These are phyloP conservation scores for Scheffersomyces ergatensis DNA, from an alignment of 805 yeast genomes.

Conservation along the genomic window DNA sequence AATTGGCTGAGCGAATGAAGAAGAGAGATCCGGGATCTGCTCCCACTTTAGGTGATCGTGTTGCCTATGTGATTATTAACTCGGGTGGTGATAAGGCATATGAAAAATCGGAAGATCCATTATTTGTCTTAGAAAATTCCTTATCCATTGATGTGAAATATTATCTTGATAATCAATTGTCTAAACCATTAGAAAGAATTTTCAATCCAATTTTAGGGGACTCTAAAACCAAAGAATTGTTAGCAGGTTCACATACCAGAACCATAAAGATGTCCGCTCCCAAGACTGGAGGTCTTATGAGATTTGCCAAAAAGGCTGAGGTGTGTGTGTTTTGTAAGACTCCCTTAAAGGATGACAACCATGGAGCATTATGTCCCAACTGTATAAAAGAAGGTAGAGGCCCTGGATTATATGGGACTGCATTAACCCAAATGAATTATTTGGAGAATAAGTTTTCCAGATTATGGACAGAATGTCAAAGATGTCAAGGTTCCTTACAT, in stretches of 20 bases:
- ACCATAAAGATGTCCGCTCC: conserved; percentile 72
- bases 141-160: conserved; percentile 93
- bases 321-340: conserved; percentile 86
- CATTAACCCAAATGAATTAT: conserved; percentile 74
- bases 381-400: conserved; percentile 72
- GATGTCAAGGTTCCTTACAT: conserved; percentile 94
- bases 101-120: conserved; percentile 96
- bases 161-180: conserved; percentile 86
- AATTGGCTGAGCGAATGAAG: conserved; percentile 91
- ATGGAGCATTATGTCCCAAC: conserved; percentile 77
- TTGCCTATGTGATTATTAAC: conserved; percentile 86
- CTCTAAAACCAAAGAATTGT: conserved; percentile 69
- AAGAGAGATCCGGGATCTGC: conserved; percentile 98
- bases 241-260: conserved; percentile 83
- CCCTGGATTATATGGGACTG: conserved; percentile 77
- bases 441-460: conserved; percentile 81
- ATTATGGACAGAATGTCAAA: conserved; percentile 97
- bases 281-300: conserved; percentile 84
- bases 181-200: conserved; percentile 90
- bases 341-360: conserved; percentile 58
- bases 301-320: conserved; percentile 85
- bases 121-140: conserved; percentile 87
- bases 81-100: conserved; percentile 84
- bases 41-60: conserved; percentile 95
- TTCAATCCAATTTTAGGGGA: conserved; percentile 95